Conservation (phyloP, 1,284 basidiomycete genomes). For the Cutaneotrichosporon sp. region DNA sequence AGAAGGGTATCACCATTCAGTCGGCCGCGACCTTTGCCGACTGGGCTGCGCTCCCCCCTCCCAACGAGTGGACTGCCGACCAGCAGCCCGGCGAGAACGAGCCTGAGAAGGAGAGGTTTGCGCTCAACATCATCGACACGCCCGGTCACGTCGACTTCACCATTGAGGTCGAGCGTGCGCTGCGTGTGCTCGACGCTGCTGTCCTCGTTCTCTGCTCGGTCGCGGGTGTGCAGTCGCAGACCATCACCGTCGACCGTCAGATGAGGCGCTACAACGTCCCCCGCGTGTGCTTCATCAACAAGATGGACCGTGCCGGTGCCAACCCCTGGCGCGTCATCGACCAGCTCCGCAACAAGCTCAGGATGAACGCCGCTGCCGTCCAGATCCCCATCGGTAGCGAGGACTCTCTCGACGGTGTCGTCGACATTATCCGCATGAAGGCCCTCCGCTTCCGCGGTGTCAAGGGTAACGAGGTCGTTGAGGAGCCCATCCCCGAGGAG, state of each 20-base stretch:
- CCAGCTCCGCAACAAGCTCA: conserved; percentile 89
- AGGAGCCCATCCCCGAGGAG: conserved; percentile 79
- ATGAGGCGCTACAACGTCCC: conserved; percentile 97
- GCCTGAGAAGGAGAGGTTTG: conserved; percentile 71
- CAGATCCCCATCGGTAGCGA: conserved; percentile 95
- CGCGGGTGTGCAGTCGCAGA: conserved; percentile 96
- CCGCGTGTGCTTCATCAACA: conserved; percentile 95
- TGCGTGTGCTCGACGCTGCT: conserved; percentile 95
- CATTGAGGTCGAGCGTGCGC: conserved; percentile 95
- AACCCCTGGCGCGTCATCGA: conserved; percentile 94
- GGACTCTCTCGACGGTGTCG: conserved; percentile 81
- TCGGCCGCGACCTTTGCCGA: conserved; percentile 97
- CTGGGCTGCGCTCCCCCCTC: conserved; percentile 69
- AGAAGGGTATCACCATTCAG: conserved; percentile 99
- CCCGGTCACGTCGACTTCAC: conserved; percentile 99
- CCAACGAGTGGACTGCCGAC: conserved; percentile 52
- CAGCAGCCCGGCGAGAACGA: conserved; percentile 54
- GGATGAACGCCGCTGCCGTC: conserved; percentile 90
- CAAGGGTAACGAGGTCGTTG: conserved; percentile 86
- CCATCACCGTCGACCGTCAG: conserved; percentile 97
- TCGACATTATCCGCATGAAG: conserved; percentile 94
- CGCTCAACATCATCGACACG: conserved; percentile 98
- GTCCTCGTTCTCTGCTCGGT: conserved; percentile 96
- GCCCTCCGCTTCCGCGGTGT: conserved; percentile 90
- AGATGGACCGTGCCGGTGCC: conserved; percentile 96